Percentiles rank a stretch among this genome's conserved stretches.
Evolutionary conservation across 192 early-diverging fungal genomes (phyloP).

Genomic region (Rhizophagus clarus): DNA sequence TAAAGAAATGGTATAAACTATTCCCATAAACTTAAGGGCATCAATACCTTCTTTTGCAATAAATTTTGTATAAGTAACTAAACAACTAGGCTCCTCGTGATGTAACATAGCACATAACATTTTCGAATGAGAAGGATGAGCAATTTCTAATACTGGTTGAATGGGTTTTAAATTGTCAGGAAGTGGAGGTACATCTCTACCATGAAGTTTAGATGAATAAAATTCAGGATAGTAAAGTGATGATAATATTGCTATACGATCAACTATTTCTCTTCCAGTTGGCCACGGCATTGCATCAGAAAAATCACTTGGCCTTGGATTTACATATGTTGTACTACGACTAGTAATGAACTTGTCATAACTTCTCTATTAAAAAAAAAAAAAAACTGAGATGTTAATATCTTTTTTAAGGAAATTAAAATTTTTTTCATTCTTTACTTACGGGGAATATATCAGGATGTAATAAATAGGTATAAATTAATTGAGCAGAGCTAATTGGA

Average conservation of each 20-base stretch:
- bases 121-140: constrained; percentile 22
- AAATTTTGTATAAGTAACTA: constrained; percentile 26
- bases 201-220: constrained; percentile 21
- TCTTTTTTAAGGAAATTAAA: too few relatives aligned
- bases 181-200: constrained; percentile 16
- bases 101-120: constrained; percentile 27
- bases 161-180: constrained; percentile 16
- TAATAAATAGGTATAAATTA: constrained; percentile 16
- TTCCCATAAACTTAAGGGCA: constrained; percentile 15
- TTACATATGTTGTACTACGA: constrained; percentile 13
- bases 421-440: neutral
- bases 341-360: constrained; percentile 10
- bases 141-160: constrained; percentile 22
- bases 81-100: constrained; percentile 25
- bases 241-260: constrained; percentile 3
- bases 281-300: constrained; percentile 16
- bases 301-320: constrained; percentile 12
- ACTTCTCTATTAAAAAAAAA: neutral
- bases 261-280: constrained; percentile 11
- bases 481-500: constrained; percentile 26
- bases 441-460: constrained; percentile 25
- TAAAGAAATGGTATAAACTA: neutral
- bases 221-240: constrained; percentile 27
- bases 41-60: constrained; percentile 19
- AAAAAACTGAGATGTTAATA: neutral